Percentiles rank a stretch among this genome's conserved stretches.
Conservation (phyloP, 2,329 filamentous ascomycete species). For the Colletotrichum tamarilloi region DNA sequence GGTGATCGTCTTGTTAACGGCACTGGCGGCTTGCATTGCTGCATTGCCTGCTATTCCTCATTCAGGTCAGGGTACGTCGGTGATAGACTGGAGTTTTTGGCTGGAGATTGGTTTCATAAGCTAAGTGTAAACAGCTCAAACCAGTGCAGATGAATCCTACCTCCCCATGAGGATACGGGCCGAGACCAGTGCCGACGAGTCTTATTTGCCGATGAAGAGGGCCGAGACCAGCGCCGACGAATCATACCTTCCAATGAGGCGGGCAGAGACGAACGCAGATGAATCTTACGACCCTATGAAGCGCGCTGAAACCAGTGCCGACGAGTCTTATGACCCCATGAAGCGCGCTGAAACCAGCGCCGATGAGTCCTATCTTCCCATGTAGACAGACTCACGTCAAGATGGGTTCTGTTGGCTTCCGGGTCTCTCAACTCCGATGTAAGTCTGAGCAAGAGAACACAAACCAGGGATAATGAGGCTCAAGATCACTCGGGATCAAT, state of each 20-base stretch:
- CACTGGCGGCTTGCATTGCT: slow-evolving; percentile 7
- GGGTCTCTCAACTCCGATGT: not conserved
- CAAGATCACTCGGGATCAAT: not conserved
- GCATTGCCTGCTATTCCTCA: slow-evolving; percentile 12
- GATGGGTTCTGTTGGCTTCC: not conserved
- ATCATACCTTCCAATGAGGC: slow-evolving; percentile 16
- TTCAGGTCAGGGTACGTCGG: slow-evolving; percentile 12
- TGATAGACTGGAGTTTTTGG: not conserved
- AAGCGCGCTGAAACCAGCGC: slow-evolving; percentile 10
- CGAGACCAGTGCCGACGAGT: slow-evolving; percentile 25
- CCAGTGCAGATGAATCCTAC: slow-evolving; percentile 27
- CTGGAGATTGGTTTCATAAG: not conserved
- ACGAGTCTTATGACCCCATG: slow-evolving; percentile 10
- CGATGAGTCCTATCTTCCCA: slow-evolving; percentile 22
- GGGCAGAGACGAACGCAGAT: slow-evolving; percentile 14
- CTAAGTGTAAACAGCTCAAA: not conserved
- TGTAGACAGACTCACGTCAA: not conserved
- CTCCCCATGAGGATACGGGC: slow-evolving; percentile 21
- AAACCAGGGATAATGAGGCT: not conserved
- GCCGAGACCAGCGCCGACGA: slow-evolving; percentile 20
- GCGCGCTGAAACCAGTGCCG: slow-evolving; percentile 5
- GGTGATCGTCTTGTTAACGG: slow-evolving; percentile 6
- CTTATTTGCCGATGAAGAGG: slow-evolving; percentile 21
- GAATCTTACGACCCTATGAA: slow-evolving; percentile 15
- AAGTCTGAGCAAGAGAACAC: not conserved